Conservation (phyloP, 768 basidiomycete species). For the Suillus ampliporus region DNA sequence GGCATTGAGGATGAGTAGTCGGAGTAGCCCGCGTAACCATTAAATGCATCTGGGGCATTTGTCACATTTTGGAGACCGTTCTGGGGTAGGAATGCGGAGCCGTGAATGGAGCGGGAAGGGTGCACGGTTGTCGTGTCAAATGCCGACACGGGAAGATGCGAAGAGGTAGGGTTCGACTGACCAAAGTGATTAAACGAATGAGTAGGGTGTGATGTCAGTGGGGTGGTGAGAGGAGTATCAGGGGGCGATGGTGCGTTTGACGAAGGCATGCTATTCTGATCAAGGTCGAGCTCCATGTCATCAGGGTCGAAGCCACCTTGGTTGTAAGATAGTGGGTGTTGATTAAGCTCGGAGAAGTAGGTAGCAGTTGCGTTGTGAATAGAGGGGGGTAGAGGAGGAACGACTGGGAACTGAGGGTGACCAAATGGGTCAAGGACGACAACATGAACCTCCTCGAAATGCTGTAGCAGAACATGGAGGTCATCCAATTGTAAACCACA, state of each 20-base stretch:
- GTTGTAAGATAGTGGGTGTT: conserved; percentile 35
- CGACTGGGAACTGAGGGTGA: conserved; percentile 35
- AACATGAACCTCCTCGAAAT: conserved; percentile 91
- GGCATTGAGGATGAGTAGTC: conserved; percentile 71
- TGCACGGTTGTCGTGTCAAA: conserved; percentile 62
- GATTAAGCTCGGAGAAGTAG: conserved; percentile 31
- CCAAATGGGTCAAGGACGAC: conserved; percentile 61
- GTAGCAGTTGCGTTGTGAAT: conserved; percentile 40
- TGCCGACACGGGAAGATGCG: conserved; percentile 46
- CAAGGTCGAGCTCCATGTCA: conserved; percentile 82
- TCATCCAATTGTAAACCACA: conserved; percentile 81
- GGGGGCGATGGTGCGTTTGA: conserved; percentile 45
- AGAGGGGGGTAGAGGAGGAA: conserved; percentile 37
- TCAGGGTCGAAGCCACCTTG: conserved; percentile 66
- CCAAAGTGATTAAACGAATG: conserved; percentile 38
- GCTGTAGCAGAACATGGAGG: conserved; percentile 85
- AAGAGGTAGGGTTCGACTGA: conserved; percentile 35
- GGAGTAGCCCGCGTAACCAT: conserved; percentile 68
- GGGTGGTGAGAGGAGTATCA: conserved; percentile 51
- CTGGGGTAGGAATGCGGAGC: conserved; percentile 37
- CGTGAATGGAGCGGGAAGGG: conserved; percentile 46
- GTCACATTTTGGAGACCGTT: conserved; percentile 34
- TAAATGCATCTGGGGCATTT: conserved; percentile 61
- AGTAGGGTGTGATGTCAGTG: conserved; percentile 41
- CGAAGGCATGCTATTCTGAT: conserved; percentile 60